A percentile compares a stretch with the other conserved stretches of the same genome.
These are phyloP conservation scores for Trapa incisa DNA, from an alignment of 345 rosid genomes.

Conservation along the genomic window DNA sequence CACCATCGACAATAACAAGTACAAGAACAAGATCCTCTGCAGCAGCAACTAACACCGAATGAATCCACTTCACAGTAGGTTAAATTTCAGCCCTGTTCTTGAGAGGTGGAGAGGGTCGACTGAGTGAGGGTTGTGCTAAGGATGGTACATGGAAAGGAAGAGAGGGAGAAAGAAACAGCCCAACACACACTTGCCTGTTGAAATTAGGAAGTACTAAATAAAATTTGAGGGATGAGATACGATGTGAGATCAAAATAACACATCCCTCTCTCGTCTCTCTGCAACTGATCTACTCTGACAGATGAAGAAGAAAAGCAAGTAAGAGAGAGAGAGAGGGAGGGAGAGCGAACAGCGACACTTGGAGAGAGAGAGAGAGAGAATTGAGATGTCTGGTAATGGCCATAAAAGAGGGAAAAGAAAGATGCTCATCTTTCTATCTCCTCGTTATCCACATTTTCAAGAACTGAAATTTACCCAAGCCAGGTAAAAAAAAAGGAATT, in stretches of 20 bases:
- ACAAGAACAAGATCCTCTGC: neutral
- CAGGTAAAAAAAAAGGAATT: no score
- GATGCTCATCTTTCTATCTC: slow-evolving; percentile 3
- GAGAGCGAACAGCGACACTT: neutral
- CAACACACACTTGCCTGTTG: neutral
- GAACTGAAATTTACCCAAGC: neutral
- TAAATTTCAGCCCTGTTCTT: slow-evolving; percentile 3
- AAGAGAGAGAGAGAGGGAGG: neutral
- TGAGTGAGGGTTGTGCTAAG: no score
- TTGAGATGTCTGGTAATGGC: neutral
- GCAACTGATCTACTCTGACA: neutral
- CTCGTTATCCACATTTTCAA: neutral
- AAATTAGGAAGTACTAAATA: neutral
- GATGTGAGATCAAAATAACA: neutral
- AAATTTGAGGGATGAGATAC: neutral
- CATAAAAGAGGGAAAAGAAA: neutral
- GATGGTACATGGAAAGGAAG: neutral
- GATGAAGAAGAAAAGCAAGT: neutral
- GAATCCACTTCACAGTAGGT: neutral
- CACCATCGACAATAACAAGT: neutral
- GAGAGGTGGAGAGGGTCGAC: neutral
- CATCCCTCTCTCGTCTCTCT: neutral
- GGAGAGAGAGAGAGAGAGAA: neutral
- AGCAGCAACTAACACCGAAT: neutral
- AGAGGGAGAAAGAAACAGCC: slow-evolving; percentile 10